Evolutionary conservation across 805 yeast species (phyloP), one percentile per base, ranked within the genome.

Genomic region (Suhomyces sp.): DNA sequence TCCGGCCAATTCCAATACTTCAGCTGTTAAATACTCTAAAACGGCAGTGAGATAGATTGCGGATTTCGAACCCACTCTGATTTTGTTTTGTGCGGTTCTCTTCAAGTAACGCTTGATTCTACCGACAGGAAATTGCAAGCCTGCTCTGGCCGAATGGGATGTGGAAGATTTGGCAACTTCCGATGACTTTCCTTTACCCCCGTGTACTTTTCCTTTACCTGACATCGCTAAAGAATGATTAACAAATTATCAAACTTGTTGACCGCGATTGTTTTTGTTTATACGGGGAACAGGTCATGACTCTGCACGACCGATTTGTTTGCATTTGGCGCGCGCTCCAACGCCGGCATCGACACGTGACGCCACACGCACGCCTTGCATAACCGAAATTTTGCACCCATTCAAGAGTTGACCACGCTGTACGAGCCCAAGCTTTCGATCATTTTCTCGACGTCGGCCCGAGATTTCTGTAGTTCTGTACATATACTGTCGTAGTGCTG

Each of bases 61-160:
- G 43, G 97, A 80, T 73, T 74, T 86, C 73, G 70, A 87, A 53
- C 97, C 97, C 46, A 90, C 96, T 71, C 97, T 72, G 58, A 81
- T 74, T 61, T 81, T 81, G 73, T 89, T 89, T 68, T 89, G 94
- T 19, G 97, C 96, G 58, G 87, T 89, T 71, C 81, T 86, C 79
- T 92, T 93, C 72, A 94, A 80, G 70, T 91, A 93, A 78, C 99
- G 85, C 83, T 94, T 93, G 63, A 94, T 91, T 86, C 99, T 90
- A 54, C 99, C 99, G 37, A 96, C 98, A 47, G 99, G 99, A 77
- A 94, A 94, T 70, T 87, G 94, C 69, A 91, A 77, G 22, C 97
- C 97, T 24, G 97, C 97, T 71, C 96, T 85, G 8, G 96, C 96
- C 5, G 96, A 89, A 62, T 92, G 96, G 12, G 97, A 88, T 62